These are phyloP conservation scores for Gautieria morchelliformis DNA, from an alignment of 768 basidiomycete species.

Conservation along the genomic window DNA sequence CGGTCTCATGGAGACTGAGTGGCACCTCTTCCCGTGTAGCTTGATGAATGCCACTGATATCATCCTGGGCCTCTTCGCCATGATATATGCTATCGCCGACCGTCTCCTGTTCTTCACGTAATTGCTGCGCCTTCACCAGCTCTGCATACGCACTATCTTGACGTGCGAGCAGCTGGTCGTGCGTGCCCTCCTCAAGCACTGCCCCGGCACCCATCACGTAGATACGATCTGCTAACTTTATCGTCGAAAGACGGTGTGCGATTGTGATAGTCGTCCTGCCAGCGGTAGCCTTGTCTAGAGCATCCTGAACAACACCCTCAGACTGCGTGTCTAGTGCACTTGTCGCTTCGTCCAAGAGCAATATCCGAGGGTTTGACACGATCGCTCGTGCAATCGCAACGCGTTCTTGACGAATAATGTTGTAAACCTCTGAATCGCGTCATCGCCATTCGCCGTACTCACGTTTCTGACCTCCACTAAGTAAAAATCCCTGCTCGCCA, in stretches of 20 bases:
- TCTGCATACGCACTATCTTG: slow-evolving; percentile 57
- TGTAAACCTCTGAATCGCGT: not conserved
- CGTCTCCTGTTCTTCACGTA: slow-evolving; percentile 42
- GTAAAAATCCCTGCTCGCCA: slow-evolving; percentile 78
- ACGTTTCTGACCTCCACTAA: slow-evolving; percentile 78
- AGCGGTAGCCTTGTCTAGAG: slow-evolving; percentile 73
- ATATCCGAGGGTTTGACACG: slow-evolving; percentile 76
- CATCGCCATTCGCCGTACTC: not conserved
- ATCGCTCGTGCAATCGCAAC: slow-evolving; percentile 86
- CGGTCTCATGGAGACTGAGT: slow-evolving; percentile 44
- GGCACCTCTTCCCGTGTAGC: slow-evolving; percentile 36
- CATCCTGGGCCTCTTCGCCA: slow-evolving; percentile 17
- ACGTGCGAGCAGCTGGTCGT: slow-evolving; percentile 54
- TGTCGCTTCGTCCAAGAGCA: slow-evolving; percentile 83
- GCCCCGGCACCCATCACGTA: slow-evolving; percentile 86
- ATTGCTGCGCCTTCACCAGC: slow-evolving; percentile 69
- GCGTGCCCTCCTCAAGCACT: slow-evolving; percentile 74
- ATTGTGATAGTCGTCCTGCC: slow-evolving; percentile 78
- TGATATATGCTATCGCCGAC: slow-evolving; percentile 5
- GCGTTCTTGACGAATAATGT: slow-evolving; percentile 36
- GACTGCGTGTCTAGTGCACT: slow-evolving; percentile 82
- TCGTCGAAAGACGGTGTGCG: slow-evolving; percentile 72
- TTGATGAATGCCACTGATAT: not conserved
- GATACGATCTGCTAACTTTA: slow-evolving; percentile 76
- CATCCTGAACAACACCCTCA: slow-evolving; percentile 82